phyloP scores from a whole-genome alignment of 345 rosid genomes.

The Pistacia integerrima region DNA sequence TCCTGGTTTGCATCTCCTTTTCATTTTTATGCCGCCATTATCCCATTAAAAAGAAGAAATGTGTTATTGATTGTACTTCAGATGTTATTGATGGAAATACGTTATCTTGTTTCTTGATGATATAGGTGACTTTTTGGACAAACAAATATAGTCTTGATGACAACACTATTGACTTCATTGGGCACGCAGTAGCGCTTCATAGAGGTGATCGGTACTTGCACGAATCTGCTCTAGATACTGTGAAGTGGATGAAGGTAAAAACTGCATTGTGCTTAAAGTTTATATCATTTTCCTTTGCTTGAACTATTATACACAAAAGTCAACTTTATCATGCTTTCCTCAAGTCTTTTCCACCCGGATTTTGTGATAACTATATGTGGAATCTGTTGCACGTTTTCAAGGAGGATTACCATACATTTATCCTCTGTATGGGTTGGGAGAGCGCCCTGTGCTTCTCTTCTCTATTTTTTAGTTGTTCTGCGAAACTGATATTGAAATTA shows the following conservation, averaged over 20 bases:
- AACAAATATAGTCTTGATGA: slow-evolving; percentile 91
- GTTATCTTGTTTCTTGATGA: slow-evolving; percentile 1
- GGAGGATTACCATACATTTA: slow-evolving; percentile 97
- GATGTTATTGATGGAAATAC: no score
- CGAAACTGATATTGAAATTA: not conserved
- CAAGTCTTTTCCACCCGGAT: slow-evolving; percentile 19
- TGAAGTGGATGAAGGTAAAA: slow-evolving; percentile 92
- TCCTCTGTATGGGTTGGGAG: slow-evolving; percentile 96
- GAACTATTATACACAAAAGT: not conserved
- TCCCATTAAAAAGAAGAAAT: no score
- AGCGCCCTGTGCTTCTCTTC: slow-evolving; percentile 67
- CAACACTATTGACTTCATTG: slow-evolving; percentile 86
- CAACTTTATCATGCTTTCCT: not conserved
- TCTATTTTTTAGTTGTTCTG: no score
- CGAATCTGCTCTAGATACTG: slow-evolving; percentile 92
- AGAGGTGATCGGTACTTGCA: slow-evolving; percentile 75
- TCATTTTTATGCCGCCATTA: no score
- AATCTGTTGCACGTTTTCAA: slow-evolving; percentile 96
- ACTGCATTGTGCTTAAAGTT: not conserved
- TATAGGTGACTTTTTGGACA: slow-evolving; percentile 27
- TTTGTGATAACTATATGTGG: slow-evolving; percentile 71
- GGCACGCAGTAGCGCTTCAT: slow-evolving; percentile 95
- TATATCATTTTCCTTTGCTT: not conserved
- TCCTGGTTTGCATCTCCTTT: no score
- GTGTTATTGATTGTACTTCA: no score